phyloP scores from a whole-genome alignment of 1,284 basidiomycete genomes.

The Malassezia cuniculi region DNA sequence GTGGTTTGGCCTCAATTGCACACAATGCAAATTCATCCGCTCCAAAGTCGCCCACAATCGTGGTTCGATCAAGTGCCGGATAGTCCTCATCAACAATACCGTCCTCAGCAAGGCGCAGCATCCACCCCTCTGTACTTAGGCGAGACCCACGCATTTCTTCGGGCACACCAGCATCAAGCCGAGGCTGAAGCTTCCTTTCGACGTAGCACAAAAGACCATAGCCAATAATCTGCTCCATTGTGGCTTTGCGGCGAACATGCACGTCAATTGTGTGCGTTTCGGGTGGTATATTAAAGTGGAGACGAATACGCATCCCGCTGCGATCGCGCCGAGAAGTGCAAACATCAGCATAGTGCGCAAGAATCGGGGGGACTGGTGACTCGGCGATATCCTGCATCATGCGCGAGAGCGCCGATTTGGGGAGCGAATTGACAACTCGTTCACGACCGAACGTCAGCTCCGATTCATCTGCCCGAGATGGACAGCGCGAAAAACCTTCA shows the following conservation, averaged over 20 bases:
- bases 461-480: too few species aligned
- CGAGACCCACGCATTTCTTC: conserved; percentile 54
- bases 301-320: too few species aligned
- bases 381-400: too few species aligned
- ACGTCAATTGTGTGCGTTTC: neutral
- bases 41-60: conserved; percentile 74
- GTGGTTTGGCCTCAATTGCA: too few species aligned
- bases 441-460: too few species aligned
- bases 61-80: conserved; percentile 78
- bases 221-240: conserved; percentile 88
- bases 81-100: conserved; percentile 98
- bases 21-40: conserved; percentile 81
- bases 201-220: conserved; percentile 81
- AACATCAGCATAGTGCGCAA: too few species aligned
- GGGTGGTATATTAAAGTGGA: too few species aligned
- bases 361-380: too few species aligned
- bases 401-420: too few species aligned
- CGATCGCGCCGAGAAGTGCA: too few species aligned
- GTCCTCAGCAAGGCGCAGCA: conserved; percentile 88
- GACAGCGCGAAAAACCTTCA: too few species aligned
- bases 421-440: too few species aligned
- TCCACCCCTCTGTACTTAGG: conserved; percentile 73
- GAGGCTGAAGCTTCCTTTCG: conserved; percentile 61
- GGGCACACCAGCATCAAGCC: conserved; percentile 49
- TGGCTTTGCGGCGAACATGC: conserved; percentile 68